Conservation (phyloP, 2,329 filamentous ascomycete species). For the Tolypocladium ophioglossoides region DNA sequence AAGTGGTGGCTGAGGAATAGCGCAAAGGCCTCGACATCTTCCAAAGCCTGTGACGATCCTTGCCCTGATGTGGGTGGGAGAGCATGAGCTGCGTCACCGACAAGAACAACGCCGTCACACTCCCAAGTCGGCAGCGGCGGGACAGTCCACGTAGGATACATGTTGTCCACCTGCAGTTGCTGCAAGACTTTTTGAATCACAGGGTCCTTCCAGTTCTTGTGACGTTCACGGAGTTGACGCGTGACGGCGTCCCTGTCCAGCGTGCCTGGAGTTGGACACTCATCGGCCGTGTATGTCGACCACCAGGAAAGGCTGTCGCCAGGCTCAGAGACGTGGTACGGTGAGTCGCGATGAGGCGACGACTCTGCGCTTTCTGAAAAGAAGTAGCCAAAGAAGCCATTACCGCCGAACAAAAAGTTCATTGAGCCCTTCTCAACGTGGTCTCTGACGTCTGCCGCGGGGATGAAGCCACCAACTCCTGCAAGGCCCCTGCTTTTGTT, state of each 20-base stretch:
- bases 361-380: conserved; percentile 6
- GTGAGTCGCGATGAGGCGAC: conserved; percentile 8
- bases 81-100: conserved; percentile 12
- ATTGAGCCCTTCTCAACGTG: conserved; percentile 10
- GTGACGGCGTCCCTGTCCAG: conserved; percentile 8
- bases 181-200: conserved; percentile 7
- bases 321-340: conserved; percentile 7
- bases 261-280: conserved; percentile 5
- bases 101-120: conserved; percentile 9
- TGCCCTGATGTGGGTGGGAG: conserved; percentile 10
- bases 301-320: conserved; percentile 10
- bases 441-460: conserved; percentile 4
- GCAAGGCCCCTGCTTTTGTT: conserved; percentile 5
- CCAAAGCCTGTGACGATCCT: conserved; percentile 10
- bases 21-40: conserved; percentile 9
- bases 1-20: conserved; percentile 9
- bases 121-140: conserved; percentile 11
- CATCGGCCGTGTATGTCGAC: conserved; percentile 9
- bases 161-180: conserved; percentile 4
- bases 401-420: conserved; percentile 11
- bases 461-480: conserved; percentile 11
- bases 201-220: conserved; percentile 9
- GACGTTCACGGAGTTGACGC: conserved; percentile 8
- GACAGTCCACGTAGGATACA: conserved; percentile 12
- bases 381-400: conserved; percentile 13